Percentiles rank a stretch among this genome's conserved stretches.
Conservation (phyloP, 441 rosid genomes). For the Pelargonium citronellum region DNA sequence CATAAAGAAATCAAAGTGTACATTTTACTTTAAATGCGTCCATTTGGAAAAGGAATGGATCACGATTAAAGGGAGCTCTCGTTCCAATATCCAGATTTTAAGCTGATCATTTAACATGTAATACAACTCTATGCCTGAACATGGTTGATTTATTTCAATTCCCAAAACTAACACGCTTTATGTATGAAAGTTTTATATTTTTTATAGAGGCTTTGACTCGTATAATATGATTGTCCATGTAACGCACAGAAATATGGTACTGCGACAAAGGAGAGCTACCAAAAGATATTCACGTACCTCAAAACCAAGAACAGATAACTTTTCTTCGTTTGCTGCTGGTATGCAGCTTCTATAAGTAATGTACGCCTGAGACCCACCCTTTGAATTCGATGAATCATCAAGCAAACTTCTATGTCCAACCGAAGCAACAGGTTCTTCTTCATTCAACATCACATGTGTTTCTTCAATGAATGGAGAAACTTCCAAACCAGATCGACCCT, state of each 20-base stretch:
- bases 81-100: neutral
- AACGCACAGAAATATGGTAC: neutral
- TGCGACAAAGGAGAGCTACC: neutral
- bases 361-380: conserved; percentile 41
- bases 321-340: conserved; percentile 55
- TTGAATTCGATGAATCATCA: conserved; percentile 35
- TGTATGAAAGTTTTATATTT: too few relatives aligned
- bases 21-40: too few relatives aligned
- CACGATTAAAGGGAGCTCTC: too few relatives aligned
- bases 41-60: too few relatives aligned
- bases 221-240: neutral
- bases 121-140: too few relatives aligned
- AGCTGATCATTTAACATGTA: neutral
- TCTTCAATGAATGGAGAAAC: conserved; percentile 11
- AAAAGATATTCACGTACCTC: conserved; percentile 48
- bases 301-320: conserved; percentile 64
- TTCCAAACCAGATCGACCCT: conserved; percentile 35
- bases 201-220: neutral
- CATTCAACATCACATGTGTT: too few relatives aligned
- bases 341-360: conserved; percentile 84
- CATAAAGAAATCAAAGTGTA: too few relatives aligned
- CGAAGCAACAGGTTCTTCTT: conserved; percentile 18
- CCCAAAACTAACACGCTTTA: too few relatives aligned
- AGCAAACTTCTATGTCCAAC: conserved; percentile 38
- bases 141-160: too few relatives aligned